phyloP scores from a whole-genome alignment of 441 rosid genomes.

The Croton setiger region DNA sequence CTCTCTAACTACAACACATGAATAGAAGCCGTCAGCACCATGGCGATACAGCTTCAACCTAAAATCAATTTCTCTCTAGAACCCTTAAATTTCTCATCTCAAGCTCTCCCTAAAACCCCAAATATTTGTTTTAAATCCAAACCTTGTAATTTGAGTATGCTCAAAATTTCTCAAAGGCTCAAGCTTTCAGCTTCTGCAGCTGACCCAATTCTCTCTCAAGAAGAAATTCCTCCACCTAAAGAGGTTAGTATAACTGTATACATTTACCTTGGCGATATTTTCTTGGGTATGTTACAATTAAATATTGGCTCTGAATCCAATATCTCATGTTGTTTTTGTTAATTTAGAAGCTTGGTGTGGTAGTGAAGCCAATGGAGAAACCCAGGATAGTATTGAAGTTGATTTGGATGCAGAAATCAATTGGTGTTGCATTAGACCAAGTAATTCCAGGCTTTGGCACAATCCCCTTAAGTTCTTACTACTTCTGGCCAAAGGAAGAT shows the following conservation, averaged over 20 bases:
- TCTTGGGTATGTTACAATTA: too few species aligned
- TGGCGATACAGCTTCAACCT: constrained; percentile 28
- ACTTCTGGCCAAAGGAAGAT: constrained; percentile 84
- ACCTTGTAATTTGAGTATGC: constrained; percentile 8
- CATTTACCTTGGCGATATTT: background rate
- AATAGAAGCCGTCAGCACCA: constrained; percentile 14
- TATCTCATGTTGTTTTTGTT: background rate
- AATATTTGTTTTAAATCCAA: constrained; percentile 19
- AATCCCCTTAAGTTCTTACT: constrained; percentile 76
- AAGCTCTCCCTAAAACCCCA: constrained; percentile 19
- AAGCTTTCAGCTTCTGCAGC: constrained; percentile 31
- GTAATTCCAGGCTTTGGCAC: constrained; percentile 68
- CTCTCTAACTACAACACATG: background rate
- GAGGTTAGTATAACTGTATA: constrained; percentile 34
- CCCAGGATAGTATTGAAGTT: constrained; percentile 73
- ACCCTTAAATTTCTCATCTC: constrained; percentile 23
- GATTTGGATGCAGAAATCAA: constrained; percentile 83
- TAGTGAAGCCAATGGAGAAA: constrained; percentile 71
- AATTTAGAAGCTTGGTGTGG: constrained; percentile 57
- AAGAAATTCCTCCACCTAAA: constrained; percentile 14
- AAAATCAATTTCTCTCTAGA: constrained; percentile 22
- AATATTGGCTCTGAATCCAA: too few species aligned
- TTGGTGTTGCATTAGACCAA: constrained; percentile 76
- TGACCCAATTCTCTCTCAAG: constrained; percentile 25
- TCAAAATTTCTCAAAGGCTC: constrained; percentile 1